phyloP scores from a whole-genome alignment of 257 asterid species.

The Solanum medicagineum region DNA sequence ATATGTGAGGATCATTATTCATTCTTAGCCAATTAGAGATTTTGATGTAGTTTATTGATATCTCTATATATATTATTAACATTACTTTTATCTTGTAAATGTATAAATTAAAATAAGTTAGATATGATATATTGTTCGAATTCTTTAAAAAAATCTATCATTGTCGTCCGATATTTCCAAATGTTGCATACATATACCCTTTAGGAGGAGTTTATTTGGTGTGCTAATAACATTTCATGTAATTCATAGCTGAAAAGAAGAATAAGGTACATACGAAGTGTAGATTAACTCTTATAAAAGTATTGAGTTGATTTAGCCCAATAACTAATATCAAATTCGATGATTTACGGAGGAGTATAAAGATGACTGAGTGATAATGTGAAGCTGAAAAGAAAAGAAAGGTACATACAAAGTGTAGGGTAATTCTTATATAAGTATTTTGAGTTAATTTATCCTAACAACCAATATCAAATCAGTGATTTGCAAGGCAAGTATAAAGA shows the following conservation, averaged over 20 bases:
- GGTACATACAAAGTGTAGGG: neutral
- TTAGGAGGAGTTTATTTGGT: neutral
- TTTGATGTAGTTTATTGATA: neutral
- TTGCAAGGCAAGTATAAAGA: too few relatives aligned
- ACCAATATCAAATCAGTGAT: neutral
- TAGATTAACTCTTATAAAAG: neutral
- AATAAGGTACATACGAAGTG: neutral
- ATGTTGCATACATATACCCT: neutral
- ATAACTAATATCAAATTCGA: neutral
- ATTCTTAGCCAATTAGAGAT: neutral
- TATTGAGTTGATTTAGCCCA: neutral
- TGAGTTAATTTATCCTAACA: neutral
- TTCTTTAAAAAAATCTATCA: neutral
- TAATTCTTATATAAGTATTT: neutral
- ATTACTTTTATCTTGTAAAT: neutral
- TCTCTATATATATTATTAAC: neutral
- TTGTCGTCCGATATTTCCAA: neutral
- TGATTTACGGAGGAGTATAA: too few relatives aligned
- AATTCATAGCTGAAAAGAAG: too few relatives aligned
- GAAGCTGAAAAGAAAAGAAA: too few relatives aligned
- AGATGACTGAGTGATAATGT: neutral
- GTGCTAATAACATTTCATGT: too few relatives aligned
- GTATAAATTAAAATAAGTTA: neutral
- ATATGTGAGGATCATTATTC: slow-evolving; percentile 20
- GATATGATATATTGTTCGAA: neutral